A percentile compares a stretch with the other conserved stretches of the same genome.
These are phyloP conservation scores for Cercospora beticola DNA, from an alignment of 2,329 filamentous ascomycete genomes.

Conservation along the genomic window DNA sequence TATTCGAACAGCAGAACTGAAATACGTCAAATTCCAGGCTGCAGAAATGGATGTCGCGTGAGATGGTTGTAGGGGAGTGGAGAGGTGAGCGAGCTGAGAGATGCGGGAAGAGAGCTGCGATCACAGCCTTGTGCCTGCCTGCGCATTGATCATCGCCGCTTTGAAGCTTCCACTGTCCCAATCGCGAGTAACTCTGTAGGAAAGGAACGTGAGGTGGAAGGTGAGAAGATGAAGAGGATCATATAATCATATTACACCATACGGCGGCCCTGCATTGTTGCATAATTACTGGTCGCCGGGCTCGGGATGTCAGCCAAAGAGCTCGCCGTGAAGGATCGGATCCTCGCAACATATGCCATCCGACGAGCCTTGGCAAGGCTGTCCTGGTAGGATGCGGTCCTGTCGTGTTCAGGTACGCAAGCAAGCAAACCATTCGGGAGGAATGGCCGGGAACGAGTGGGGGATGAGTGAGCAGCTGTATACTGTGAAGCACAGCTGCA, in stretches of 20 bases:
- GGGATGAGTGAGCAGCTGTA: neutral
- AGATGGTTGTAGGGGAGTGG: neutral
- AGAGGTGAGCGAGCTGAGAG: neutral
- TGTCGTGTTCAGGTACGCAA: neutral
- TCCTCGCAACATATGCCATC: neutral
- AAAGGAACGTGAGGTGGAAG: neutral
- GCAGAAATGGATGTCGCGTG: neutral
- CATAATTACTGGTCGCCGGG: neutral
- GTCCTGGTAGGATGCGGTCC: neutral
- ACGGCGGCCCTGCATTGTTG: neutral
- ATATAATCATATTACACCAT: neutral
- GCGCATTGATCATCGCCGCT: neutral
- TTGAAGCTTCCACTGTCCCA: neutral
- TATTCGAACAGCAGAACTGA: neutral
- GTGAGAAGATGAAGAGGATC: neutral
- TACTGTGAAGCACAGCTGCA: neutral
- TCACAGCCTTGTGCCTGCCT: neutral
- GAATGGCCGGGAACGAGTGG: neutral
- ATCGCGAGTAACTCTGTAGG: neutral
- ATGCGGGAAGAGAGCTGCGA: neutral
- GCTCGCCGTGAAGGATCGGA: neutral
- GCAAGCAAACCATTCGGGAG: no score
- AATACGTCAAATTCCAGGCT: neutral
- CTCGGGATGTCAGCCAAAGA: neutral
- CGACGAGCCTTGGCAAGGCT: neutral